Base-by-base conservation (phyloP, 345 rosid genomes). In the Moricandia arvensis region DNA sequence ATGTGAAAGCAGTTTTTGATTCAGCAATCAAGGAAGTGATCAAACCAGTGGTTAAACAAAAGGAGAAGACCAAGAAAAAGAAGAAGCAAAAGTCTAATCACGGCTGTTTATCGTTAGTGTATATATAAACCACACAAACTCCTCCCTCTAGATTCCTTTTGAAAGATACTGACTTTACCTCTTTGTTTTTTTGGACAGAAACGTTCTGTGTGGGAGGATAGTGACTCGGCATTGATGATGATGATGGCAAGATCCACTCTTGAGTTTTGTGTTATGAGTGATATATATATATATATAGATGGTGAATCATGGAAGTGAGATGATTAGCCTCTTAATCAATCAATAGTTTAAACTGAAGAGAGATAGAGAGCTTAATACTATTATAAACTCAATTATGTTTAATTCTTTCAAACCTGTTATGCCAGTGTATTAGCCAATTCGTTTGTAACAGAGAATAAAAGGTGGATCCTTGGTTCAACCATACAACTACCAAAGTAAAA, bases 1-100 rank as follows among this genome's bases (percentile, higher is more conserved):
- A 95, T 82, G 97, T 90, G 74, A 95, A 92, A 84, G 93, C 91
- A 63, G 93, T 92, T 53, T 95, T 95, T 83, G 99, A 95, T 83
- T 89, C 91, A 7, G 97, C 99, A 30, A 92, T 95, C 83, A 92
- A 80, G 82, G 96, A 92, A 65, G 99, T 95, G 8, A 88, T 95
- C 75, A 92, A 87, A 78, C 96, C 99, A 10, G 80, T 86, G 33
- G 88, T 79, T 75, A 88, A 89, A 81, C 90, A 83, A 66, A 90
- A 91, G 70, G 93, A 89, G 80, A 88, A 87, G 86, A 84, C 86
- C 64, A 86, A 81, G 79, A 74, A 69, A 34, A 79, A 73, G 64
- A 78, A 79, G 78, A 79, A 68, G 18, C 81, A 68, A 2, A 94
- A 84, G 88, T 75, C 77, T 5, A 83, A 63, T 55, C 87, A 77